phyloP scores from a whole-genome alignment of 169 alveolate species.

The Hepatocystis sp. region DNA sequence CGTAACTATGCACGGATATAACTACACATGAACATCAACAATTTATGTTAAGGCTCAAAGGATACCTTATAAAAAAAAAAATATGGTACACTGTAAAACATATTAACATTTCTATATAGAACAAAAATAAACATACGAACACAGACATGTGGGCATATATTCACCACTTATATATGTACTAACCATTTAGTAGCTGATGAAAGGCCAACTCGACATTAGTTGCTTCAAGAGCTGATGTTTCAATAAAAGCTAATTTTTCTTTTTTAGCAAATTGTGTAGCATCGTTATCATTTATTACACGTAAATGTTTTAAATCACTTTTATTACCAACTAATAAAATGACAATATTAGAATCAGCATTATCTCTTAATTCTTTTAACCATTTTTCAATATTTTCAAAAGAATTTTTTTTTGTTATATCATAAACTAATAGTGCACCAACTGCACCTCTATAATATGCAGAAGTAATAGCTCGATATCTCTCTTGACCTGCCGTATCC shows the following conservation, averaged over 20 bases:
- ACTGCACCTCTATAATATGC: slow-evolving; percentile 99
- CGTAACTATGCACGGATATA: too few relatives aligned
- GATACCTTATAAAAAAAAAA: too few relatives aligned
- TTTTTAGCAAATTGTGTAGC: slow-evolving; percentile 93
- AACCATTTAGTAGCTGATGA: slow-evolving; percentile 76
- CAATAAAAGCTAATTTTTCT: slow-evolving; percentile 94
- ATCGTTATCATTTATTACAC: slow-evolving; percentile 94
- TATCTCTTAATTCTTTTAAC: slow-evolving; percentile 97
- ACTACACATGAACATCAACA: too few relatives aligned
- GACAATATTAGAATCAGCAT: slow-evolving; percentile 97
- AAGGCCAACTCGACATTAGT: slow-evolving; percentile 97
- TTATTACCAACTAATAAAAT: slow-evolving; percentile 98
- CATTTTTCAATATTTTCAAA: slow-evolving; percentile 96
- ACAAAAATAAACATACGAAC: too few relatives aligned
- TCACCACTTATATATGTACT: slow-evolving; percentile 3
- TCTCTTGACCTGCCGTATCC: slow-evolving; percentile 99
- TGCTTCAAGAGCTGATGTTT: slow-evolving; percentile 97
- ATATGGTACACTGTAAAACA: neutral
- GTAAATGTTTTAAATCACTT: slow-evolving; percentile 93
- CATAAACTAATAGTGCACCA: slow-evolving; percentile 99
- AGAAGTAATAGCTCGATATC: slow-evolving; percentile 98
- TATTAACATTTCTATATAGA: neutral
- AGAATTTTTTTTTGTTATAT: slow-evolving; percentile 95
- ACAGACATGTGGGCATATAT: neutral
- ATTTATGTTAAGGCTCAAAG: too few relatives aligned